Evolutionary conservation across 2,329 filamentous ascomycete genomes (phyloP), one percentile per base, ranked within the genome.

Genomic region (Botrytis fragariae): DNA sequence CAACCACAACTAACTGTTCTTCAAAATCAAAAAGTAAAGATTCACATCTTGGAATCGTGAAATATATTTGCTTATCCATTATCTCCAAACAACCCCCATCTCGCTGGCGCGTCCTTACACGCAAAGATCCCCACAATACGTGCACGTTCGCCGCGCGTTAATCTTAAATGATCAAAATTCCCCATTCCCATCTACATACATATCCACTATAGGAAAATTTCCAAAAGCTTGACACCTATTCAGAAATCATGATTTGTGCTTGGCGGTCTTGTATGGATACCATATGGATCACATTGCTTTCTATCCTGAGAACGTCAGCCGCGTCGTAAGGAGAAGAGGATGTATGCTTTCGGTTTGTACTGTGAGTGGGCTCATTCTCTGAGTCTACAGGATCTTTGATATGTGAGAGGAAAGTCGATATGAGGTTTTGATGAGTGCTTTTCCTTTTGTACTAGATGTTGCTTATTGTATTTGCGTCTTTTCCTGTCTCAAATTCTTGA

Each of bases 131-230:
- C 51, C 67, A 57, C 67, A 44, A 32, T 29, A 14, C n/a, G 67
- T 59, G 67, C 65, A 69, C 65, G 48, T 69, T 69, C 65, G 48
- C 65, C 35, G 67, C 67, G 51, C 67, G 67, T 69, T 69, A 59
- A 54, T 59, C 51, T 59, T 32, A 59, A 69, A 8, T 39, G 51
- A 51, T 8, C 16, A 64, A 44, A 64, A 12, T 44, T 54, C n/a
- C 18, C 48, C 54, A 20, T 69, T 29, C 37, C 48, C 51, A 68
- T 64, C 18, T 44, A 7, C 68, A 12, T 44, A 59, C 9, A 18
- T 44, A 69, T n/a, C 67, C 48, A 69, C 67, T 32, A 29, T 32
- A 29, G 39, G 39, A 32, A 44, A 44, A 18, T 63, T 44, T 63
- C 61, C 39, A 44, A 44, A 44, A 63, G 65, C 35, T 69, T 69